Base-by-base conservation (phyloP, 2,329 filamentous ascomycete species). In the Penicillium sp. region DNA sequence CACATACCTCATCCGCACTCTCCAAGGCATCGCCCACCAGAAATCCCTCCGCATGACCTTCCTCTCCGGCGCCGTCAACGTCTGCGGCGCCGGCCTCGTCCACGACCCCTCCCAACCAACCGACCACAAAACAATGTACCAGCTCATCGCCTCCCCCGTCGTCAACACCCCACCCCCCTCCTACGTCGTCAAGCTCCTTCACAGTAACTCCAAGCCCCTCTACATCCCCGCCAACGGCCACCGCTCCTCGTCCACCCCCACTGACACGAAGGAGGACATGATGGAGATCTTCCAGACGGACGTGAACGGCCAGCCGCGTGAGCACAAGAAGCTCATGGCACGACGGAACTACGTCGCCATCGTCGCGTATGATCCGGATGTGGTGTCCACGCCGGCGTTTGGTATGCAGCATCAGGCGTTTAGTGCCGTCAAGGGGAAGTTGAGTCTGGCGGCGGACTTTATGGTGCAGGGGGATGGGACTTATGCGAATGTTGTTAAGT, bases 61-160 rank as follows among this genome's bases (percentile, higher is more conserved):
- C 80, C 80, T 99, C 63, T 96, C 92, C 16, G 95, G 95, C 71
- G 90, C 74, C 70, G 94, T 98, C 73, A 95, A 94, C 75, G 90
- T 88, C 69, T 93, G 91, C 65, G 95, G 95, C 64, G 95, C 95
- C 22, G 95, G 95, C 59, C 85, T 99, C 11, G 87, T 99, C 1
- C 95, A 99, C 76, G 95, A 99, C 77, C 95, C 95, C 0, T 85
- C 89, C 19, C 91, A 95, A 73, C 94, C 94, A 0, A 87, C 87
- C 40, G 92, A 98, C 76, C 92, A 98, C 83, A 99, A 98, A 79
- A 97, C 95, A 31, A 99, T 99, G 94, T 99, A 98, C 79, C 95
- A 99, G 76, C 85, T 99, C 74, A 97, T 98, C 73, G 89, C 93
- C 1, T 93, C 92, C 3, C 88, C 92, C 6, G 91, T 99, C 60